Percentiles rank a stretch among this genome's conserved stretches.
Conservation (phyloP, 208 protist genomes). For the Crithidia bombi region DNA sequence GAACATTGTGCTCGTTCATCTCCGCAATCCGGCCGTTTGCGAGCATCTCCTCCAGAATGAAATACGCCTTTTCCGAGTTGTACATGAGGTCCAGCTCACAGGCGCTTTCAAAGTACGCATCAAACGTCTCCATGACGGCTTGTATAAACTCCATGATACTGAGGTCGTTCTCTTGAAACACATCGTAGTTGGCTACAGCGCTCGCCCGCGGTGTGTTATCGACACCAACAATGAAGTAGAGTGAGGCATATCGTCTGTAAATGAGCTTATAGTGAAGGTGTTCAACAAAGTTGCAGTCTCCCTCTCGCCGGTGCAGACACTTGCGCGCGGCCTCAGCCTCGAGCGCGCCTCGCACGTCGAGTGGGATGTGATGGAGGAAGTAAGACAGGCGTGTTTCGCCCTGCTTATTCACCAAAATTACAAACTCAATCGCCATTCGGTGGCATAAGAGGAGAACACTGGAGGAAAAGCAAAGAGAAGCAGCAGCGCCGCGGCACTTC, state of each 20-base stretch:
- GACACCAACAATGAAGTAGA: slow-evolving; percentile 95
- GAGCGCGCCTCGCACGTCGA: slow-evolving; percentile 77
- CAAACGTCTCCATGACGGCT: slow-evolving; percentile 71
- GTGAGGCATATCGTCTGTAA: slow-evolving; percentile 94
- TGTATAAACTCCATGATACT: slow-evolving; percentile 94
- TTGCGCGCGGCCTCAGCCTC: slow-evolving; percentile 95
- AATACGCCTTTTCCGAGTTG: slow-evolving; percentile 98
- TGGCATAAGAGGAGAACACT: neutral
- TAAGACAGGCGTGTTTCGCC: slow-evolving; percentile 96
- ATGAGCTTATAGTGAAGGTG: slow-evolving; percentile 94
- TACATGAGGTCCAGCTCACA: slow-evolving; percentile 99
- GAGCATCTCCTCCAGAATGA: slow-evolving; percentile 97
- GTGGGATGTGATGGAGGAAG: slow-evolving; percentile 81
- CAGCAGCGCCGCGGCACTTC: no score
- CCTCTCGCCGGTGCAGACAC: slow-evolving; percentile 88
- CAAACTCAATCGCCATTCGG: slow-evolving; percentile 91
- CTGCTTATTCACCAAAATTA: slow-evolving; percentile 97
- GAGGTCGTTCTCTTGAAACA: slow-evolving; percentile 96
- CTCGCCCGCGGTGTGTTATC: slow-evolving; percentile 15
- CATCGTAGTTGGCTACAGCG: slow-evolving; percentile 90
- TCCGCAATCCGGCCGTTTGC: slow-evolving; percentile 89
- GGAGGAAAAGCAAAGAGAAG: neutral
- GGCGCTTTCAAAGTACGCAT: slow-evolving; percentile 90
- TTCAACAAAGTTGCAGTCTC: slow-evolving; percentile 96
- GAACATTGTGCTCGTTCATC: slow-evolving; percentile 84